A percentile compares a stretch with the other conserved stretches of the same genome.
Conservation (phyloP, 805 yeast genomes). For the Wickerhamiella vanderwaltii region DNA sequence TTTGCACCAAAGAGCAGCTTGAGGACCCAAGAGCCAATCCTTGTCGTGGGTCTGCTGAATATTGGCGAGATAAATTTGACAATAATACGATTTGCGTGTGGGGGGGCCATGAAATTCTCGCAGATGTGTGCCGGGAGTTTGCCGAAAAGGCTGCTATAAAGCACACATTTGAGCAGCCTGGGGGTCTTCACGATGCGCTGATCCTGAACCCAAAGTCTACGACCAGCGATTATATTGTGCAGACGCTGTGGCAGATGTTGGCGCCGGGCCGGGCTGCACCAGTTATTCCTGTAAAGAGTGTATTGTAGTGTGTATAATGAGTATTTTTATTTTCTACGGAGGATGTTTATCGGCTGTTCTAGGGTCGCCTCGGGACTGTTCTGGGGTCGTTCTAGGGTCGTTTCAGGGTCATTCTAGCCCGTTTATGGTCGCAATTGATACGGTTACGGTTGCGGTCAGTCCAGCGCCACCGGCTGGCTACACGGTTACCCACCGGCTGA, state of each 20-base stretch:
- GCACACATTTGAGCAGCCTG: constrained; percentile 14
- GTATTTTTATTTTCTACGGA: no score
- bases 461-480: no score
- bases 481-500: no score
- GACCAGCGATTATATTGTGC: neutral
- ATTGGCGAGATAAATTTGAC: constrained; percentile 17
- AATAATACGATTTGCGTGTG: constrained; percentile 14
- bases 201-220: neutral
- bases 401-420: no score
- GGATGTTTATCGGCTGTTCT: no score
- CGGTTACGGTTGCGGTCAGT: no score
- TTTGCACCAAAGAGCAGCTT: constrained; percentile 10
- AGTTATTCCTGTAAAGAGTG: constrained; percentile 1
- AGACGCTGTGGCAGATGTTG: neutral
- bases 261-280: constrained; percentile 4
- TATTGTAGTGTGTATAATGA: no score
- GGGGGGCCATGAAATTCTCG: constrained; percentile 20
- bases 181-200: constrained; percentile 20
- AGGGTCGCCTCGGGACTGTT: no score
- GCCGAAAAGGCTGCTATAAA: constrained; percentile 8
- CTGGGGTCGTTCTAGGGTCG: no score
- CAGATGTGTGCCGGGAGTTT: constrained; percentile 16
- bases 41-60: constrained; percentile 12
- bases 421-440: no score
- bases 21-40: constrained; percentile 16